These are phyloP conservation scores for Chaetomidium leptoderma DNA, from an alignment of 495 filamentous ascomycete species.

Conservation along the genomic window DNA sequence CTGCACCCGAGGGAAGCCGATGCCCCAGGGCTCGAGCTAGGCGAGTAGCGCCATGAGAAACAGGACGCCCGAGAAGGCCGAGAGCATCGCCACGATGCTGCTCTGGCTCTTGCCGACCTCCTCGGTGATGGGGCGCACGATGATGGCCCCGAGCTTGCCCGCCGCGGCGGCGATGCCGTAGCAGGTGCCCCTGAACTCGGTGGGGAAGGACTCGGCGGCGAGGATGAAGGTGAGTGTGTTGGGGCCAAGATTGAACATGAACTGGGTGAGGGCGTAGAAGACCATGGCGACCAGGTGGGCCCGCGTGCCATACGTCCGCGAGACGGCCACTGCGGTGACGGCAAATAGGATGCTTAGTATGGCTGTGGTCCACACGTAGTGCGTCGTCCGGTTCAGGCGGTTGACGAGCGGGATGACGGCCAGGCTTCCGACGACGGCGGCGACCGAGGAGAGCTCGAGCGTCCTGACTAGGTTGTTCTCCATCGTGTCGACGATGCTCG, in stretches of 20 bases:
- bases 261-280: neutral
- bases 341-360: neutral
- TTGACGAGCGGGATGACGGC: neutral
- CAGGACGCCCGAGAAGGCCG: neutral
- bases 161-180: conserved; percentile 2
- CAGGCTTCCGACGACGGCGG: neutral
- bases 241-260: conserved; percentile 3
- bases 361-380: neutral
- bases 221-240: conserved; percentile 7
- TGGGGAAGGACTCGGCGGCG: conserved; percentile 2
- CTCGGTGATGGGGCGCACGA: neutral
- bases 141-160: neutral
- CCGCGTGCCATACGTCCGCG: neutral
- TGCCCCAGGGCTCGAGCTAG: neutral
- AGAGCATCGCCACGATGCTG: neutral
- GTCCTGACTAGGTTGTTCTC: neutral
- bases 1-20: conserved; percentile 1
- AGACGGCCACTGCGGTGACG: neutral
- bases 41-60: neutral
- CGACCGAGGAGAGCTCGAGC: neutral
- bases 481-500: neutral
- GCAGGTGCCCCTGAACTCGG: neutral
- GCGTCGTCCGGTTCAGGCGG: neutral
- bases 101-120: neutral
- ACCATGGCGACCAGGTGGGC: neutral